Evolutionary conservation across 2,329 filamentous ascomycete species (phyloP), one percentile per base, ranked within the genome.

Genomic region (Colletotrichum cuscutae): DNA sequence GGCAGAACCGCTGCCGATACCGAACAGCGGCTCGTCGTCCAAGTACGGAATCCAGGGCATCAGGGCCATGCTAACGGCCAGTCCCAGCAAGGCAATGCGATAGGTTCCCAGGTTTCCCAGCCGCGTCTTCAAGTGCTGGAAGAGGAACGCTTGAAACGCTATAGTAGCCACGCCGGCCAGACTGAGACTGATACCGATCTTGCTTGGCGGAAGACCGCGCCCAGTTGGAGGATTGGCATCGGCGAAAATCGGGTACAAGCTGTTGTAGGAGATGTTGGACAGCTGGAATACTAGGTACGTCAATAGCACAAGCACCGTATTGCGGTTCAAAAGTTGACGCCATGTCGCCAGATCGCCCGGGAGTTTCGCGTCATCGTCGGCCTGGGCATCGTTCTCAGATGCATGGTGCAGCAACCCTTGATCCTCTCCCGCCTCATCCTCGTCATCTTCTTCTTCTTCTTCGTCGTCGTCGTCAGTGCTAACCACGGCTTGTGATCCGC

Each of bases 261-360:
- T 96, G 82, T 98, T 98, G 88, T 95, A 99, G 4, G 95, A 95
- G 76, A 98, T 95, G 81, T 98, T 98, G 73, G 94, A 92, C 5
- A 99, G 88, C 78, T 98, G 95, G 80, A 98, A 99, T 62, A 98
- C 92, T 56, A 98, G 89, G 79, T 98, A 98, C 0, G 95, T 97
- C 65, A 90, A 81, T 6, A 99, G 89, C 0, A 99, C 88, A 3
- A 97, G 85, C 13, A 98, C 81, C 0, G 95, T 98, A 72, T 97
- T 95, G 70, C 91, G 89, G 78, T 94, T 97, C 63, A 96, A 87
- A 1, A 98, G 79, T 56, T 88, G 85, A n/a, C 81, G 84, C 83
- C 87, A 87, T 1, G 82, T 80, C 6, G 81, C 77, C 63, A 90
- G 86, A 49, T 89, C 89, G 28, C 84, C 85, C 1, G 86, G 85